These are phyloP conservation scores for Nannizzia gypsea DNA, from an alignment of 2,329 filamentous ascomycete species.

Conservation along the genomic window DNA sequence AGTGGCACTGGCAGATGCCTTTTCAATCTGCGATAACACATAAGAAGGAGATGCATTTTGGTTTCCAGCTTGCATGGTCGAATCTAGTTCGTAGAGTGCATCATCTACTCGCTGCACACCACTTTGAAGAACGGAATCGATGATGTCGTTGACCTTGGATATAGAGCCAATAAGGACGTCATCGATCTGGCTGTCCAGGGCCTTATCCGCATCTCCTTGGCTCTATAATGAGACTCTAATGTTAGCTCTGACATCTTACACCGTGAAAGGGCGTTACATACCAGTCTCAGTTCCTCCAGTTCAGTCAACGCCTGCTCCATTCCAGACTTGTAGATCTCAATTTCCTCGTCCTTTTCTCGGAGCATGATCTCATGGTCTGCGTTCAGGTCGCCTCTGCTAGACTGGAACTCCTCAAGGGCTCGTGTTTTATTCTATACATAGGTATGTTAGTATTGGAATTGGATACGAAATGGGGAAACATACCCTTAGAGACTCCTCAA, in stretches of 20 bases:
- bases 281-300: constrained; percentile 69
- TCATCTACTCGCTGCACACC: constrained; percentile 92
- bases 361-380: constrained; percentile 76
- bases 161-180: constrained; percentile 75
- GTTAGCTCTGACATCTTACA: neutral
- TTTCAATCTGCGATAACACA: constrained; percentile 92
- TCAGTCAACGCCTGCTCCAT: constrained; percentile 95
- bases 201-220: constrained; percentile 63
- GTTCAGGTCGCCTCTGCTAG: constrained; percentile 65
- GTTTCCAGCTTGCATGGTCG: constrained; percentile 95
- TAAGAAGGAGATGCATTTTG: constrained; percentile 93
- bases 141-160: constrained; percentile 91
- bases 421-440: constrained; percentile 65
- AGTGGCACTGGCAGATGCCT: constrained; percentile 84
- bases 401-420: constrained; percentile 70
- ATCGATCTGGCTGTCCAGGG: constrained; percentile 82
- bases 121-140: constrained; percentile 88
- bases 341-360: constrained; percentile 90
- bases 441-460: constrained; percentile 15
- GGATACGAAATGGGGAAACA: constrained; percentile 12
- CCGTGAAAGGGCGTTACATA: constrained; percentile 19
- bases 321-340: constrained; percentile 94
- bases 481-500: constrained; percentile 72
- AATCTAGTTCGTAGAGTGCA: constrained; percentile 92
- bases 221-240: constrained; percentile 35